These are phyloP conservation scores for Entophlyctis helioformis DNA, from an alignment of 192 early-diverging fungal genomes.

Conservation along the genomic window DNA sequence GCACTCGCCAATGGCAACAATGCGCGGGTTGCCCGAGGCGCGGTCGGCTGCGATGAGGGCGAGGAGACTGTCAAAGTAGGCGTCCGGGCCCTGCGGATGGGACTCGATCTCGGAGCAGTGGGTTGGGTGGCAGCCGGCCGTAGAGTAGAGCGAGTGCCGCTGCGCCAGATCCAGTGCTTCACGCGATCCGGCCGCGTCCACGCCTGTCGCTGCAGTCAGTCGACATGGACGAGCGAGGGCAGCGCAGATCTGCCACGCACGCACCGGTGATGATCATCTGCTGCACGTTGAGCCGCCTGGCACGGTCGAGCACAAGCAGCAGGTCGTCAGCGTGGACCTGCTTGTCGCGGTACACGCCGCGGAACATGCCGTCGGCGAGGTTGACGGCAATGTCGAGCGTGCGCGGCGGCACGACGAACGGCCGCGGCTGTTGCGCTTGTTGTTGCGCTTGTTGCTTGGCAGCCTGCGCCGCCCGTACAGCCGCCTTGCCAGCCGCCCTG, in stretches of 20 bases:
- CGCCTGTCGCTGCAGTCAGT: neutral
- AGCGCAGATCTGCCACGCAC: too few species aligned
- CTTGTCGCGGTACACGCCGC: conserved; percentile 69
- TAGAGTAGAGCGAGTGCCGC: conserved; percentile 44
- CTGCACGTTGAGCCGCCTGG: conserved; percentile 51
- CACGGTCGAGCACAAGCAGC: conserved; percentile 46
- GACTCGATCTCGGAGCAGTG: conserved; percentile 59
- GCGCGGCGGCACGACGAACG: too few species aligned
- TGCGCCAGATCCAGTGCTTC: conserved; percentile 48
- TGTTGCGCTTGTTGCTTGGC: too few species aligned
- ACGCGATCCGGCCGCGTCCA: conserved; percentile 9
- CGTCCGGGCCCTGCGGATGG: conserved; percentile 35
- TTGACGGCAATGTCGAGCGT: conserved; percentile 90
- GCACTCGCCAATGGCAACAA: conserved; percentile 92
- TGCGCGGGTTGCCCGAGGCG: conserved; percentile 7
- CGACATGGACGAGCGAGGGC: too few species aligned
- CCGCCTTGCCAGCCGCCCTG: too few species aligned
- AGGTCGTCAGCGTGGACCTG: conserved; percentile 37
- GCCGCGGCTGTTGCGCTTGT: too few species aligned
- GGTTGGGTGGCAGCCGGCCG: conserved; percentile 80
- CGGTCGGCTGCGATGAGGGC: conserved; percentile 7
- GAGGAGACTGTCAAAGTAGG: conserved; percentile 42
- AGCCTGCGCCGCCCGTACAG: too few species aligned
- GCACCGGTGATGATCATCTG: conserved; percentile 79
- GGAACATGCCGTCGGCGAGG: conserved; percentile 78